A percentile compares a stretch with the other conserved stretches of the same genome.
Conservation (phyloP, 495 filamentous ascomycete species). For the Aspergillus kassunensis region DNA sequence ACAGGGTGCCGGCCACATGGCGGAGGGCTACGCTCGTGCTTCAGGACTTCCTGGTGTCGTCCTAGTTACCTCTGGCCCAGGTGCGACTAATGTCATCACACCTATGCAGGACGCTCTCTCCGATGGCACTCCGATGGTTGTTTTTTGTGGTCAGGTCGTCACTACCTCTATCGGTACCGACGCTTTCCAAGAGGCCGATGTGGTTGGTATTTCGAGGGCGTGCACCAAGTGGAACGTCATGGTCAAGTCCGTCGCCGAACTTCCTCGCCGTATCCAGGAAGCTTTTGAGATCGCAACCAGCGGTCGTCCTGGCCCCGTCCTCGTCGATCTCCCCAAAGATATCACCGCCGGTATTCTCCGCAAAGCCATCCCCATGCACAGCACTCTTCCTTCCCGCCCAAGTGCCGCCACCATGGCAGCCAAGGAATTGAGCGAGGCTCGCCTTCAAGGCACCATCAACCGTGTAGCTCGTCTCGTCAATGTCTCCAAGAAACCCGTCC, state of each 20-base stretch:
- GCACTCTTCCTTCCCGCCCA: conserved; percentile 50
- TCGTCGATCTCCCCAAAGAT: conserved; percentile 61
- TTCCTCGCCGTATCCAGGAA: conserved; percentile 56
- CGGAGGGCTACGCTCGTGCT: conserved; percentile 59
- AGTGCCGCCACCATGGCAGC: conserved; percentile 52
- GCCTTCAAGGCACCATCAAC: conserved; percentile 46
- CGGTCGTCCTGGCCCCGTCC: conserved; percentile 56
- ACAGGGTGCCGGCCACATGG: conserved; percentile 65
- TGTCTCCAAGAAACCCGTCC: conserved; percentile 54
- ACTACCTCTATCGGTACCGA: conserved; percentile 55
- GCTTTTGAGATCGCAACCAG: conserved; percentile 60
- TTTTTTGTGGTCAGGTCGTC: conserved; percentile 57
- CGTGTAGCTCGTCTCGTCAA: conserved; percentile 57
- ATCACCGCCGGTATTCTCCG: conserved; percentile 50
- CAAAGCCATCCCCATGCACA: conserved; percentile 50
- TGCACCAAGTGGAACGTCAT: conserved; percentile 67
- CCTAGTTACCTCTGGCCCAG: conserved; percentile 61
- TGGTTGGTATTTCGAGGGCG: conserved; percentile 57
- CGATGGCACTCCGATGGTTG: conserved; percentile 60
- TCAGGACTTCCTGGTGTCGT: conserved; percentile 58
- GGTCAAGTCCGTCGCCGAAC: conserved; percentile 56
- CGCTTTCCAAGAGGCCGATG: conserved; percentile 62
- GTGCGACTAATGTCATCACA: conserved; percentile 59
- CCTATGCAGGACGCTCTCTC: conserved; percentile 60
- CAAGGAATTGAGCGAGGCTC: conserved; percentile 43